Conservation (phyloP, 2,329 filamentous ascomycete genomes). For the Paracorniculantispora psalliotae region DNA sequence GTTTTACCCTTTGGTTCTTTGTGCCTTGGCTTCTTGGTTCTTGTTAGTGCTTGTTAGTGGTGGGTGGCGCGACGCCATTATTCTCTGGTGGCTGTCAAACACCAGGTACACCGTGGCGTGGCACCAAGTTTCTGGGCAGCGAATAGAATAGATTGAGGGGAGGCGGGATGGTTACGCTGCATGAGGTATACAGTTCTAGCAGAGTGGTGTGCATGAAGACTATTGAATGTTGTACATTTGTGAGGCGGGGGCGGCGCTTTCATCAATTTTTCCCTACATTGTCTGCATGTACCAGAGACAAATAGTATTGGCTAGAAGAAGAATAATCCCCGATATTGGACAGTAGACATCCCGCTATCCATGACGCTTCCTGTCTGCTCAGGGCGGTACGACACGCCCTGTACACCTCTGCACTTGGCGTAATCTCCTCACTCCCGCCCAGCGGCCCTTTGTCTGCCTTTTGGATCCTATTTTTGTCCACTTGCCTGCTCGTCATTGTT, state of each 20-base stretch:
- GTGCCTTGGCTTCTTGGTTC: neutral
- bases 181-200: neutral
- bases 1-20: neutral
- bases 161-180: neutral
- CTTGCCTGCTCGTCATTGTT: neutral
- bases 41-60: neutral
- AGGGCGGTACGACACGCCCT: no score
- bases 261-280: neutral
- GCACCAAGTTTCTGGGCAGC: neutral
- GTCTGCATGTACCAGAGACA: no score
- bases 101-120: neutral
- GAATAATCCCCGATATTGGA: no score
- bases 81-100: slow-evolving; percentile 1
- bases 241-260: neutral
- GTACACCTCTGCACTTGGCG: no score
- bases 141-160: neutral
- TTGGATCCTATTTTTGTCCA: neutral
- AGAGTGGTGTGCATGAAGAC: neutral
- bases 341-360: no score
- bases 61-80: neutral
- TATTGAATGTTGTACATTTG: neutral
- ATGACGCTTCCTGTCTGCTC: no score
- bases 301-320: no score
- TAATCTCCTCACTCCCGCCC: neutral
- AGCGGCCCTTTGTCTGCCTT: neutral